These are phyloP conservation scores for Solanum appendiculatum DNA, from an alignment of 257 asterid genomes.

Conservation along the genomic window DNA sequence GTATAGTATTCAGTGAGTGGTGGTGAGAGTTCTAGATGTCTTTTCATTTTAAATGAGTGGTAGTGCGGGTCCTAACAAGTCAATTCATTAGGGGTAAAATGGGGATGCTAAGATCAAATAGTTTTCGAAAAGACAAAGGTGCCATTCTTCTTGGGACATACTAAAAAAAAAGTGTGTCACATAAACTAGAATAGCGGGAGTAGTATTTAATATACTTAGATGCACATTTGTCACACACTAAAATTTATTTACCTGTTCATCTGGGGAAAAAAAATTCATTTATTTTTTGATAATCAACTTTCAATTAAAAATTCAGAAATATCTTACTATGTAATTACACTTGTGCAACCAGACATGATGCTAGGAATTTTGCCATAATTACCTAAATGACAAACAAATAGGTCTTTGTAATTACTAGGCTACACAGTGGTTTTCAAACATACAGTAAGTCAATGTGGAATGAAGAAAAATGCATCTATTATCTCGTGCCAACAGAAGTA, in stretches of 20 bases:
- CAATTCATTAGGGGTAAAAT: neutral
- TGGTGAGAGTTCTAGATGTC: neutral
- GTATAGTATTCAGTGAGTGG: neutral
- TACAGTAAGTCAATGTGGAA: neutral
- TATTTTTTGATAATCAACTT: neutral
- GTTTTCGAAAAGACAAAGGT: neutral
- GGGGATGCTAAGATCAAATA: neutral
- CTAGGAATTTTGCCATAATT: neutral
- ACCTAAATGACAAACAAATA: neutral
- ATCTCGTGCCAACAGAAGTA: neutral
- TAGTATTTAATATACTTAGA: neutral
- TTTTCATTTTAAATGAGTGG: neutral
- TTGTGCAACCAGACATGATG: neutral
- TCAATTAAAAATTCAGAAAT: neutral
- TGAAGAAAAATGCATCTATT: neutral
- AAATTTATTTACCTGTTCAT: neutral
- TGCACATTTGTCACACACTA: neutral
- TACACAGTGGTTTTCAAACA: neutral
- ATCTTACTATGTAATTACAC: neutral
- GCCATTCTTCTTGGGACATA: neutral
- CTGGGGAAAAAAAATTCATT: neutral
- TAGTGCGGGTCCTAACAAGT: neutral
- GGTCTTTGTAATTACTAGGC: neutral
- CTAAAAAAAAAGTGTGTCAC: neutral
- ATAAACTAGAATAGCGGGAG: neutral